Percentiles rank a stretch among this genome's conserved stretches.
Conservation (phyloP, 345 rosid genomes). For the Geranium rotundifolium region DNA sequence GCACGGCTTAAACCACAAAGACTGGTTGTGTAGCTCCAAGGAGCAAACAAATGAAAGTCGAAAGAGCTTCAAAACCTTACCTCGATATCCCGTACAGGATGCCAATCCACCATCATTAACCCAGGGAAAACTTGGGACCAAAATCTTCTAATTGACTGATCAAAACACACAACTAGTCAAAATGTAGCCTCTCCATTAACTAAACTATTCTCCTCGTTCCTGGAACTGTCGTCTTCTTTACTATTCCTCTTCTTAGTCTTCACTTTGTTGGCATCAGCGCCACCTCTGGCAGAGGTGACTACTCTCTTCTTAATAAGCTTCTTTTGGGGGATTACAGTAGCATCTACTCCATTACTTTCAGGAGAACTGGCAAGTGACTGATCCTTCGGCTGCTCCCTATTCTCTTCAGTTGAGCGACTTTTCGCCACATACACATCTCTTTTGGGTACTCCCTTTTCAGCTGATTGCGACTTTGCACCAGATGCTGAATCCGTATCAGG, state of each 20-base stretch:
- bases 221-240: slow-evolving; percentile 21
- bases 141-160: slow-evolving; percentile 9
- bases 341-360: slow-evolving; percentile 25
- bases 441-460: slow-evolving; percentile 24
- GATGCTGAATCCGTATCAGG: slow-evolving; percentile 43
- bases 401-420: slow-evolving; percentile 29
- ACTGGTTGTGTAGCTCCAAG: no score
- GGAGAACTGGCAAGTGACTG: slow-evolving; percentile 23
- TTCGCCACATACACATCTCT: slow-evolving; percentile 20
- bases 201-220: slow-evolving; percentile 32
- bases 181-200: slow-evolving; percentile 58
- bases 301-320: slow-evolving; percentile 40
- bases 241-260: slow-evolving; percentile 29
- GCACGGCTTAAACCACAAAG: no score
- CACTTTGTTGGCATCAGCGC: slow-evolving; percentile 16
- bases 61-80: neutral
- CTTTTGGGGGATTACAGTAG: slow-evolving; percentile 32
- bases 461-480: slow-evolving; percentile 25
- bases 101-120: neutral
- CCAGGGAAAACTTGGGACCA: neutral
- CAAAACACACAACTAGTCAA: slow-evolving; percentile 17
- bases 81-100: neutral
- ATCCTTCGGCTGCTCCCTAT: slow-evolving; percentile 18
- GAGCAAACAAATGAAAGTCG: no score
- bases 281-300: slow-evolving; percentile 34